Evolutionary conservation across 768 basidiomycete species (phyloP), one percentile per base, ranked within the genome.

Genomic region (Russula sp.): DNA sequence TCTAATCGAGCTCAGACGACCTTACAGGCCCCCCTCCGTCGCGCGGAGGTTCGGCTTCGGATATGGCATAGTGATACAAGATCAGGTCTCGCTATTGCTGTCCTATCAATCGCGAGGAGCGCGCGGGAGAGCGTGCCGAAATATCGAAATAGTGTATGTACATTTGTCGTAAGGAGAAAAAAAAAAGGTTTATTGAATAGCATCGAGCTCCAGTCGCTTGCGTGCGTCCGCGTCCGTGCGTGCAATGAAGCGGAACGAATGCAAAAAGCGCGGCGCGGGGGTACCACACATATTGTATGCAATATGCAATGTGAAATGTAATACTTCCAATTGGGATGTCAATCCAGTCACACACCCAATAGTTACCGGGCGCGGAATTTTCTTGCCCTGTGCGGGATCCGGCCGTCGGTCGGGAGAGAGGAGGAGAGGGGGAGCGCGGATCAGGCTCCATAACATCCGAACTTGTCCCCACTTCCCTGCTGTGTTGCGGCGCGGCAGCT

Each of bases 381-480:
- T 31, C 27, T 45, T 50, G 34, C 31, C 45, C 45, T 2, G 40
- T 10, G 42, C 32, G 51, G 42, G 59, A 45, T 44, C 59, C 50
- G 59, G 45, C 59, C 27, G 40, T 44, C 58, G 57, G 62, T 14
- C 16, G 45, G 42, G 62, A 51, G 52, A 45, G 62, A 35, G 45
- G 27, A 22, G 48, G 40, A 51, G 48, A 7, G 6, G 44, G n/a
- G 55, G 48, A 4, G 56, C 56, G 52, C 50, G 51, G 57, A 58
- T 63, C 62, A 58, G 6, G 18, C 51, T 49, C 51, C 51, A 58
- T 48, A 47, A 44, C 55, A 57, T 47, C 62, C 62, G 62, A 57
- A 50, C 6, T 10, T 31, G 14, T n/a, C 42, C 32, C 40, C 39
- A 20, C 50, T 60, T 45, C 51, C 34, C 59, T 61, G 44, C 9